Base-by-base conservation (phyloP, 768 basidiomycete genomes). In the Suillus tomentosus region DNA sequence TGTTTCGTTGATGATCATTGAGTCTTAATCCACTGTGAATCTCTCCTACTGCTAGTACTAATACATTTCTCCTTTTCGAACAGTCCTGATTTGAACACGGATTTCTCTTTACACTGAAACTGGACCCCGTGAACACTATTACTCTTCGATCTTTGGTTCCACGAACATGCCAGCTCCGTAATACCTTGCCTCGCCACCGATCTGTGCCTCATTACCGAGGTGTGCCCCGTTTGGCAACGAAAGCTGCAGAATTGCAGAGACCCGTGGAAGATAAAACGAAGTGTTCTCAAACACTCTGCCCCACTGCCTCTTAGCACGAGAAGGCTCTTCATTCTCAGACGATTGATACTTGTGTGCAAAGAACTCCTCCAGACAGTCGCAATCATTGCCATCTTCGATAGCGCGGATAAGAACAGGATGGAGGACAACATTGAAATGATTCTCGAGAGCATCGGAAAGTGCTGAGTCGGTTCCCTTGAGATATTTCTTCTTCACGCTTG, bases 131-230 rank as follows among this genome's bases (percentile, higher is more conserved):
- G 24, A 9, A 27, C 15, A 17, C 50, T 8, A 51, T 51, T 15
- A 27, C 24, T 51, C 50, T 27, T 53, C 19, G 19, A 10, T 34
- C 17, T 53, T 54, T 11, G 51, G 31, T 31, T 34, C 19, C 31
- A 54, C 51, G 11, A 54, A 54, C 51, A 54, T 54, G 31, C 43
- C 19, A 43, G 53, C 53, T 5, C 53, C 53, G n/a, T n/a, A 34
- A 34, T 54, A 54, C 53, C 53, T 54, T n/a, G 31, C 53, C 34
- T 51, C 50, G 1, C 50, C 50, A 51, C 4, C 5, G 15, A 51
- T 31, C 15, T 31, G 0, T 17, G 50, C 50, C 2, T 54, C 34
- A 13, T 54, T 54, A 34, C 53, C 53, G 7, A 34, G 5, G 11
- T 54, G 19, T 0, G 19, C 31, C 11, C 53, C 31, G 5, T n/a